These are phyloP conservation scores for Metschnikowia anglica DNA, from an alignment of 805 yeast genomes.

Conservation along the genomic window DNA sequence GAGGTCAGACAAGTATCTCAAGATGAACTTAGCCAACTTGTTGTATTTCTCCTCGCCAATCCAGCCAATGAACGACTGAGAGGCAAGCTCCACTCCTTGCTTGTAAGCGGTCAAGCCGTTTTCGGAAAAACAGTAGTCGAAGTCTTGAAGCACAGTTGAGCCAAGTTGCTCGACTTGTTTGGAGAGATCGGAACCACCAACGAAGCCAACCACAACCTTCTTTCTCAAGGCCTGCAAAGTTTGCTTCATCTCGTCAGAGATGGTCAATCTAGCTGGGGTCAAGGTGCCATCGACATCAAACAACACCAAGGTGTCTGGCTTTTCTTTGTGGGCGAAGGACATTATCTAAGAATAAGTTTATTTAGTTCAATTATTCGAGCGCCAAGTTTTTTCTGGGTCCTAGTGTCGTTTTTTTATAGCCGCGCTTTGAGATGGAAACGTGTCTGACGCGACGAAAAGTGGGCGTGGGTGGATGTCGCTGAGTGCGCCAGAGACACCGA, in stretches of 20 bases:
- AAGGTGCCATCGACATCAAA: constrained; percentile 98
- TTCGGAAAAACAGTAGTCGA: constrained; percentile 96
- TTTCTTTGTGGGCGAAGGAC: constrained; percentile 72
- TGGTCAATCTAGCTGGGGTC: constrained; percentile 89
- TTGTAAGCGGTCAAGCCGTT: constrained; percentile 98
- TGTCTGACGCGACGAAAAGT: constrained; percentile 10
- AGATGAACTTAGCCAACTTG: constrained; percentile 79
- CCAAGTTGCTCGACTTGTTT: constrained; percentile 98
- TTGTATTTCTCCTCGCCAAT: constrained; percentile 94
- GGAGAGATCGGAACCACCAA: constrained; percentile 93
- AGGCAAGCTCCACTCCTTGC: constrained; percentile 80
- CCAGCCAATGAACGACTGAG: constrained; percentile 94
- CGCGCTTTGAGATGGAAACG: constrained; percentile 9
- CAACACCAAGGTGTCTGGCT: constrained; percentile 83
- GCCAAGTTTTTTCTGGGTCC: neutral
- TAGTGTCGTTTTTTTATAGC: constrained; percentile 5
- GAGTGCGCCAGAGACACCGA: constrained; percentile 5
- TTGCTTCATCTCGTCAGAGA: constrained; percentile 75
- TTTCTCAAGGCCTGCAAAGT: constrained; percentile 74
- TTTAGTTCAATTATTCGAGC: neutral
- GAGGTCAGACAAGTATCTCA: constrained; percentile 77
- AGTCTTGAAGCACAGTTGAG: constrained; percentile 65
- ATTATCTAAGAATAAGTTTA: constrained; percentile 20
- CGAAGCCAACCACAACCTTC: constrained; percentile 94
- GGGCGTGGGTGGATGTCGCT: constrained; percentile 10